Base-by-base conservation (phyloP, 2,329 filamentous ascomycete genomes). In the Alternaria arborescens region DNA sequence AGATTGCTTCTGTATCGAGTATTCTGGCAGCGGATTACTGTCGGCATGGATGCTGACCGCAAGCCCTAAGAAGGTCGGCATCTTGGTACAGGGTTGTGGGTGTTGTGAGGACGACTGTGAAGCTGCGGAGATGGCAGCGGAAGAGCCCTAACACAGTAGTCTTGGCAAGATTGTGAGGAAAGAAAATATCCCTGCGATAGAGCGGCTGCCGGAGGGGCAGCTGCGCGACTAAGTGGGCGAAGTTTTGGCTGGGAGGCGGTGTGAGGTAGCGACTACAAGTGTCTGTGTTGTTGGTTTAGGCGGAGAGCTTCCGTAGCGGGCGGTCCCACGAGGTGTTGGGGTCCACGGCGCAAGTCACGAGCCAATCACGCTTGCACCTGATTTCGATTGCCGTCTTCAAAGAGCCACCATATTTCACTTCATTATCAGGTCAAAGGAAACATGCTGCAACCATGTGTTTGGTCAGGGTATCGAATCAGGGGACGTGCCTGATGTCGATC, bases 1-100 rank as follows among this genome's bases (percentile, higher is more conserved):
- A 60, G 92, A 93, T 81, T 97, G 93, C 78, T 93, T 95, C 83
- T 98, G 94, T 71, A 98, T 91, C 73, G 94, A 94, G 82, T 97
- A 90, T 82, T 99, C 95, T 64, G 93, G 86, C 68, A 99, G 88
- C 68, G 95, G 94, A 44, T 88, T 88, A 70, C 87, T 85, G 70
- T 93, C 87, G 44, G 88, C 89, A 83, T 99, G 95, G 79, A 98
- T 96, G 86, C 92, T 97, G 78, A 98, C 94, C 74, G 95, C 94
- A 82, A 99, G 93, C 82, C 95, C 95, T 85, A 98, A 97, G 85
- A 98, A 99, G 88, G 94, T 98, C 84, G 95, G 95, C 95, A 65
- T 65, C 14, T 52, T 55, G 60, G 46, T n/a, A 46, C 43, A n/a
- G 38, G 18, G 38, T 22, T 20, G 38, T 20, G n/a, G 59, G 52